Evolutionary conservation across 768 basidiomycete genomes (phyloP), one percentile per base, ranked within the genome.

Genomic region (Tremella fuciformis): DNA sequence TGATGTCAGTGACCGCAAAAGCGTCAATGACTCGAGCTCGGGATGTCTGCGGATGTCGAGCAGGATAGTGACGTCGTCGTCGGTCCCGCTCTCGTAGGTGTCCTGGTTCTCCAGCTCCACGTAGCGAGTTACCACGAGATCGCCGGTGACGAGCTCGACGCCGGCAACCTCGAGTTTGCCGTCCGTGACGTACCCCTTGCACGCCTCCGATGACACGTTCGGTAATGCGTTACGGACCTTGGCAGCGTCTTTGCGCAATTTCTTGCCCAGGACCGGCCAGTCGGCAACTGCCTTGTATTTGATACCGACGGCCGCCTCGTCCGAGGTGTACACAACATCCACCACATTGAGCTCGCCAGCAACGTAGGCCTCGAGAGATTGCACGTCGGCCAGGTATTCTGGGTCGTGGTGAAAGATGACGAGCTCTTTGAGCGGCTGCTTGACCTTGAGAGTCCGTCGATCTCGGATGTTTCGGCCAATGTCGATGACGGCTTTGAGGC

Each of bases 401-500:
- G 81, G 76, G 60, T 91, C 86, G 15, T 89, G 84, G 76, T 98
- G 94, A 88, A 93, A 98, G 55, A 99, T 85, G 60, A 93, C 78
- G 37, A 99, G 82, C 74, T 97, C 92, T 71, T 87, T 89, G 58
- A 99, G 79, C 0, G 96, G 96, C 38, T 57, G 58, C 85, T 97
- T 98, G 67, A 94, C 82, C 6, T 90, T 89, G 42, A 97, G 76
- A 52, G 84, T 89, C 73, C 89, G 85, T 67, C 83, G 84, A 75
- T 97, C 92, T 48, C 96, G 88, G 63, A 97, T 83, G 66, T 86
- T 86, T 60, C 96, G 84, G 4, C 88, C 86, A 63, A 99, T 81
- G 52, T 97, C 91, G 64, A 98, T 98, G 75, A 99, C 87, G 11
- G 86, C 83, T 76, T 94, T 92, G 88, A 99, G 91, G 9, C 92